Base-by-base conservation (phyloP, 306 rosid genomes). In the Vigna nakashimae region DNA sequence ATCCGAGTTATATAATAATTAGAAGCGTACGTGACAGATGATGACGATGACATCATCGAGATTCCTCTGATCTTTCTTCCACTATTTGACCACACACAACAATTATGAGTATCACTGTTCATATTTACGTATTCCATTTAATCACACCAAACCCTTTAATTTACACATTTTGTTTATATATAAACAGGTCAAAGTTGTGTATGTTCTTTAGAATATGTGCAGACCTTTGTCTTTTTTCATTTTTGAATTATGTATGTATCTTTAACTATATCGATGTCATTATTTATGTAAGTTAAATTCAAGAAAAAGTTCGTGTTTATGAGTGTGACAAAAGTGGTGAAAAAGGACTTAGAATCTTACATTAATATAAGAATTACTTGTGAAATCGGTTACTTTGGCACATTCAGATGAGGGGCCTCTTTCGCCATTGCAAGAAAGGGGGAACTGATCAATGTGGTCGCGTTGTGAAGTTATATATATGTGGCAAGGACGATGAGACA, bases 401-500 rank as follows among this genome's bases (percentile, higher is more conserved):
- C 24, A 56, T 78, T 80, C 51, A 57, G 78, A 79, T 73, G 85
- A 84, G 28, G 62, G 69, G 84, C 79, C 88, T 67, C 71, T 80
- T 80, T 87, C 82, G 65, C 60, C 75, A 26, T 66, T 42, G 84
- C 80, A 71, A 77, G 77, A 82, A 73, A 80, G 65, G 64, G 69
- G 64, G 51, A 58, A 36, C 49, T 36, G 6, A 56, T 68, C 22
- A 13, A 4, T 45, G 62, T 53, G 80, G 86, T 43, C 80, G 78
- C 77, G 1, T 48, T 9, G 2, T 28, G 45, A 32, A 68, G 65
- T 68, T 55, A 65, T 75, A 83, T 55, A 65, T 79, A 83, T 68
- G 79, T 84, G 88, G 87, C 86, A 76, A 17, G 51, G 42, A 57
- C 36, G 75, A 88, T 66, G 83, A 60, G 85, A 83, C 83, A 68